phyloP scores from a whole-genome alignment of 768 basidiomycete genomes.

The Pleurotus giganteus region DNA sequence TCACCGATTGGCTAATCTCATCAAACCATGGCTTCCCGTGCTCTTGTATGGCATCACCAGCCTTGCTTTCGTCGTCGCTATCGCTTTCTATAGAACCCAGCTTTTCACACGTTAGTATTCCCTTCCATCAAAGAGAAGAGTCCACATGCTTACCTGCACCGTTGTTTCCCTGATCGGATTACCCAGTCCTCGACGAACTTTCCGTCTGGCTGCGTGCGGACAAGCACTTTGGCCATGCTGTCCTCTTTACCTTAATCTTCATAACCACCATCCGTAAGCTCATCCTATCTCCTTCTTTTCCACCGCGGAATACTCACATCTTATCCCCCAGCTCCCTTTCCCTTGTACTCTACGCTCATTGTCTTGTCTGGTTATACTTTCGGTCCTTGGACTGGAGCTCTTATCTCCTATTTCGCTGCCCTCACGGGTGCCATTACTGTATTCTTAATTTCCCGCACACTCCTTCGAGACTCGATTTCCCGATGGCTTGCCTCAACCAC shows the following conservation, averaged over 20 bases:
- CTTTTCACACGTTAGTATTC: conserved; percentile 71
- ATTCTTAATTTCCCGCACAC: conserved; percentile 73
- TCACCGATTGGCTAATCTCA: conserved; percentile 53
- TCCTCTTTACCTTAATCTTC: conserved; percentile 82
- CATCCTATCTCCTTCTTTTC: conserved; percentile 8
- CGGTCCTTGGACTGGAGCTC: conserved; percentile 78
- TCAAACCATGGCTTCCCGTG: conserved; percentile 77
- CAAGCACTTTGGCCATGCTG: conserved; percentile 69
- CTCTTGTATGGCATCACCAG: conserved; percentile 76
- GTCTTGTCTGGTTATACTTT: conserved; percentile 90
- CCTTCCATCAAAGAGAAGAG: neutral
- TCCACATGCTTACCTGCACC: conserved; percentile 1
- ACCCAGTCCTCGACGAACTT: conserved; percentile 74
- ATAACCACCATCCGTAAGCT: conserved; percentile 83
- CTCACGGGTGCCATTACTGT: conserved; percentile 67
- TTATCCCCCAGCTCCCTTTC: conserved; percentile 66
- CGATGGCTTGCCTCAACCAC: conserved; percentile 69
- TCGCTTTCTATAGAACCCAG: conserved; percentile 80
- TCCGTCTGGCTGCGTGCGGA: conserved; percentile 76
- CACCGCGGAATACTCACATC: neutral
- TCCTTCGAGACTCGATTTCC: conserved; percentile 69
- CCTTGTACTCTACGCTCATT: conserved; percentile 91
- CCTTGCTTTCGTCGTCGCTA: conserved; percentile 74
- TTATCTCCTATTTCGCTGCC: conserved; percentile 86
- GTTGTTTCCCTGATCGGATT: conserved; percentile 12